Percentiles rank a stretch among this genome's conserved stretches.
phyloP scores from a whole-genome alignment of 192 early-diverging fungal genomes.

The Fimicolochytrium jonesii region DNA sequence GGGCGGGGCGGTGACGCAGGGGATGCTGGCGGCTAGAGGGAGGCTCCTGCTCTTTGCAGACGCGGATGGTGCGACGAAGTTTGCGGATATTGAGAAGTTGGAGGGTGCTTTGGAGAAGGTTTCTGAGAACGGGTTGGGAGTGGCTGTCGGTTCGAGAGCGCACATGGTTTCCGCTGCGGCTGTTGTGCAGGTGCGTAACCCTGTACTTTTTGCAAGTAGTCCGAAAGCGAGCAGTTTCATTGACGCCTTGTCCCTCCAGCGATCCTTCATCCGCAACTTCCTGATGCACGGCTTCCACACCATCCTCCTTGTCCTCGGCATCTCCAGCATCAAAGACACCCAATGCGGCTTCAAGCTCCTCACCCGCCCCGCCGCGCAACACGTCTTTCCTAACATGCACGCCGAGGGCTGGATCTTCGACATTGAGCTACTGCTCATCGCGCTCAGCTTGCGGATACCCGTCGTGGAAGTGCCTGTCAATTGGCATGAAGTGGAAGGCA shows the following conservation, averaged over 20 bases:
- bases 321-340: slow-evolving; percentile 85
- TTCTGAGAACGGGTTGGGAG: slow-evolving; percentile 42
- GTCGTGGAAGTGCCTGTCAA: slow-evolving; percentile 86
- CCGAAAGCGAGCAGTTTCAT: background rate
- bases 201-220: background rate
- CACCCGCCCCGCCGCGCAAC: slow-evolving; percentile 67
- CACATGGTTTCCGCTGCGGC: slow-evolving; percentile 82
- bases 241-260: slow-evolving; percentile 44
- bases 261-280: slow-evolving; percentile 87
- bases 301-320: slow-evolving; percentile 80
- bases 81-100: slow-evolving; percentile 77
- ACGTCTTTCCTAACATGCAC: slow-evolving; percentile 87
- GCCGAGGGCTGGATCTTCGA: slow-evolving; percentile 98
- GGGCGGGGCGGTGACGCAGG: slow-evolving; percentile 92
- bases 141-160: slow-evolving; percentile 87
- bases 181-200: slow-evolving; percentile 90
- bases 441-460: slow-evolving; percentile 63
- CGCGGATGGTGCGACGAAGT: slow-evolving; percentile 91
- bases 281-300: slow-evolving; percentile 94
- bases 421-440: slow-evolving; percentile 88
- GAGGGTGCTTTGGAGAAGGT: slow-evolving; percentile 24
- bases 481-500: slow-evolving; percentile 97
- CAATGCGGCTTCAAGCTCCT: slow-evolving; percentile 98
- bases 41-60: slow-evolving; percentile 83
- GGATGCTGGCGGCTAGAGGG: slow-evolving; percentile 75